Base-by-base conservation (phyloP, 2,329 filamentous ascomycete genomes). In the Pyrenophora tritici-repentis region DNA sequence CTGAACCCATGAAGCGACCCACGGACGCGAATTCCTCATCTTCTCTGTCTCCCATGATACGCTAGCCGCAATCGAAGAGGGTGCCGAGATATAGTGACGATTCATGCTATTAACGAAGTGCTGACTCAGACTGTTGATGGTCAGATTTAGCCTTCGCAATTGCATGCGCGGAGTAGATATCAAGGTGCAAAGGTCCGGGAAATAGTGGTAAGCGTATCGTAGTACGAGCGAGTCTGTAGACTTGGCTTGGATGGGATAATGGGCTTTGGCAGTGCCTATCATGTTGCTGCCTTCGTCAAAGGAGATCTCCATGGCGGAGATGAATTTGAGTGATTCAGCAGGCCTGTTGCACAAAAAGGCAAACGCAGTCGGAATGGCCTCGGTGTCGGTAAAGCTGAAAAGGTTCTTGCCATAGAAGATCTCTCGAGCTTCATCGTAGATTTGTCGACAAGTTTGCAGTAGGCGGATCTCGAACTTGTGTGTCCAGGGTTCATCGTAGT, bases 281-380 rank as follows among this genome's bases (percentile, higher is more conserved):
- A 60, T 56, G 12, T 63, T 63, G 44, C 52, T 58, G 18, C 50
- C 55, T 42, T 68, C 63, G 13, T 43, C 53, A 4, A 68, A 42
- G 13, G 42, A 34, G 13, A 68, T 37, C 14, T 65, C 50, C 12
- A 67, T 36, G 6, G 61, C 59, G 1, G 24, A 48, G 9, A 67
- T 57, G 9, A 45, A 38, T 22, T 41, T 42, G 7, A 61, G 54
- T 9, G 56, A 62, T 13, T 34, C 39, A 3, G 51, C 24, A 13
- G 64, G 47, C 29, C 61, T 53, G 22, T 67, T 65, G 35, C 58
- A 53, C 6, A 68, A 48, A 26, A 67, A 68, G 0, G 50, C 54
- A 8, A 65, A 56, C 3, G 61, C 62, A 20, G 63, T 66, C 20
- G 66, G 58, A 13, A 68, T 50, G 8, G 56, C 42, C 18, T 62